These are phyloP conservation scores for Didymella exigua DNA, from an alignment of 2,329 filamentous ascomycete genomes.

Conservation along the genomic window DNA sequence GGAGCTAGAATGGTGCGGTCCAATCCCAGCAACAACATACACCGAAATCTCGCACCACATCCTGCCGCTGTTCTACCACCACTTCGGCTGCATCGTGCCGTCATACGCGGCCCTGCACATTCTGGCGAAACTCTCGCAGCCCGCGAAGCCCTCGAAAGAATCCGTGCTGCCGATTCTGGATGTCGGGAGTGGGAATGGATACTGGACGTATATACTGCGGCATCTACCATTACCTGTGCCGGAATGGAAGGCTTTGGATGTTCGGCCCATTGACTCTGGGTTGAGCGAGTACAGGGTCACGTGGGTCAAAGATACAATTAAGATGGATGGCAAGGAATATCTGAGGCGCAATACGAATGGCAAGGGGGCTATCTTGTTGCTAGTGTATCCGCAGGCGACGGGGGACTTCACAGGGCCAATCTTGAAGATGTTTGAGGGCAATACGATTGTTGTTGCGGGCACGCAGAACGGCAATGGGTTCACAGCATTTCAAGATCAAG, in stretches of 20 bases:
- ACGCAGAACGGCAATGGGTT: slow-evolving; percentile 78
- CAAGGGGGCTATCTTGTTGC: slow-evolving; percentile 64
- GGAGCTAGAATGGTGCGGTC: slow-evolving; percentile 69
- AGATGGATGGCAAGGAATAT: slow-evolving; percentile 65
- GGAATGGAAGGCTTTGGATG: slow-evolving; percentile 59
- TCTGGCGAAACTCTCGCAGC: slow-evolving; percentile 59
- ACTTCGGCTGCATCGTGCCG: slow-evolving; percentile 76
- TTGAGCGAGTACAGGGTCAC: slow-evolving; percentile 70
- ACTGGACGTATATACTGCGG: slow-evolving; percentile 76
- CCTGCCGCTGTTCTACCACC: slow-evolving; percentile 76
- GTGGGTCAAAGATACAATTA: slow-evolving; percentile 72
- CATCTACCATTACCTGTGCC: slow-evolving; percentile 67
- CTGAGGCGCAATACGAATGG: slow-evolving; percentile 54
- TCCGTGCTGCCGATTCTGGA: slow-evolving; percentile 63
- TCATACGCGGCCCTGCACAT: slow-evolving; percentile 69
- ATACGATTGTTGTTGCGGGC: slow-evolving; percentile 72
- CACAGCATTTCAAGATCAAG: slow-evolving; percentile 68
- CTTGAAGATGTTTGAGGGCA: slow-evolving; percentile 65
- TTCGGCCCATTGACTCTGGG: slow-evolving; percentile 69
- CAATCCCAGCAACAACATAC: slow-evolving; percentile 58
- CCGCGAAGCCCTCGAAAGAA: slow-evolving; percentile 36
- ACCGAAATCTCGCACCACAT: slow-evolving; percentile 68
- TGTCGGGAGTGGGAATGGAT: slow-evolving; percentile 73
- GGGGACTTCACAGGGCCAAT: slow-evolving; percentile 68
- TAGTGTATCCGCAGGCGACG: slow-evolving; percentile 76